Base-by-base conservation (phyloP, 2,329 filamentous ascomycete species). In the Scolecobasidium constrictum region DNA sequence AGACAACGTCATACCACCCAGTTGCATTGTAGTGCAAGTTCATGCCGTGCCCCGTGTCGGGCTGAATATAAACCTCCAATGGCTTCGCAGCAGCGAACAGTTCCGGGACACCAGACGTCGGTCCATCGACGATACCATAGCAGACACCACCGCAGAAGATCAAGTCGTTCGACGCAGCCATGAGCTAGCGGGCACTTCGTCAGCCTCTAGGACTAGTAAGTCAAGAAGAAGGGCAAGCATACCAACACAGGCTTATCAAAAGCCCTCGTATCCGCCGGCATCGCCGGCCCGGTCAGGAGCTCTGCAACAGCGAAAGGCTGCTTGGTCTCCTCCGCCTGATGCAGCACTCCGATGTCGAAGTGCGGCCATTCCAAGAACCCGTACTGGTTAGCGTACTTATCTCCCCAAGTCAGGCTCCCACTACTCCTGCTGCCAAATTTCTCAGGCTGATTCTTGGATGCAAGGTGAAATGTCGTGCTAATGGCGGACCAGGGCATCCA, bases 131-230 rank as follows among this genome's bases (percentile, higher is more conserved):
- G n/a, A 38, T 35, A 17, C 17, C 37, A 19, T 41, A 26, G 26
- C 57, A 59, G 42, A 58, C 55, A 22, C 55, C 55, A 11, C 46
- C 49, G 40, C 56, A 59, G 45, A 56, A 58, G 5, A 54, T 53
- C 31, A 57, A 37, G 41, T 59, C 56, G 12, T 51, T 44, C 3
- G 34, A 48, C 3, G 20, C 41, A 16, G 21, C 34, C n/a, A 38
- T 20, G 16, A 38, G 5, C 28, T 26, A 15, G 15, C 12, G 12
- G 3, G 12, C 11, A 4, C 4, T 38, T n/a, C 34, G 26, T 15
- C 5, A 17, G 16, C 19, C 18, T n/a, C n/a, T n/a, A n/a, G n/a
- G n/a, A n/a, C n/a, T n/a, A n/a, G n/a, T n/a, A n/a, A n/a, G n/a
- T 16, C 2, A 38, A 31, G 9, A 18, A 7, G 13, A 11, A 6